Conservation (phyloP, 192 early-diverging fungal genomes). For the Coemansia sp. region DNA sequence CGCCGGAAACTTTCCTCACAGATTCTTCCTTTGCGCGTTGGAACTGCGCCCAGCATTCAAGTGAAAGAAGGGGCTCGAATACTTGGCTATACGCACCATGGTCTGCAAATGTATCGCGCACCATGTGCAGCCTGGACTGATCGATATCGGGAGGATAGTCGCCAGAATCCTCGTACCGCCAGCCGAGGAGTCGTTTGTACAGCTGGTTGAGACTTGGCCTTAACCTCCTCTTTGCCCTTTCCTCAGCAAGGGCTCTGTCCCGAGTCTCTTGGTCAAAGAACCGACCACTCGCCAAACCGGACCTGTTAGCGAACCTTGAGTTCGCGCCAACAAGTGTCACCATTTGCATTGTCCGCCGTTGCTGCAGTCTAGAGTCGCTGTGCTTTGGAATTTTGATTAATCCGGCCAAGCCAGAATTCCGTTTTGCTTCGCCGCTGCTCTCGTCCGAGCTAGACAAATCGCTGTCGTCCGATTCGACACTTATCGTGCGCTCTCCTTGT, state of each 20-base stretch:
- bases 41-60: slow-evolving; percentile 86
- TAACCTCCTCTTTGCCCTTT: slow-evolving; percentile 47
- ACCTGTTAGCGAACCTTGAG: background rate
- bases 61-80: slow-evolving; percentile 80
- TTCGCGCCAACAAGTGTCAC: slow-evolving; percentile 6
- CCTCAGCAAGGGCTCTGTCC: slow-evolving; percentile 39
- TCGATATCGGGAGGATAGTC: slow-evolving; percentile 58
- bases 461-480: background rate
- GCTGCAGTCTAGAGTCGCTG: slow-evolving; percentile 1
- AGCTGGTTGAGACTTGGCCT: slow-evolving; percentile 58
- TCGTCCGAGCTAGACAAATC: slow-evolving; percentile 25
- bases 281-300: background rate
- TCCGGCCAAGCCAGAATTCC: slow-evolving; percentile 20
- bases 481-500: background rate
- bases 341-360: slow-evolving; percentile 23
- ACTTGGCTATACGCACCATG: slow-evolving; percentile 59
- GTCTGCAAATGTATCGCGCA: slow-evolving; percentile 63
- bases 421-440: slow-evolving; percentile 8
- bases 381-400: slow-evolving; percentile 23
- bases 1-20: slow-evolving; percentile 22
- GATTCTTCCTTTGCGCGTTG: slow-evolving; percentile 68
- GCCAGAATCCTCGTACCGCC: slow-evolving; percentile 57
- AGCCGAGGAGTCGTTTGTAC: slow-evolving; percentile 62
- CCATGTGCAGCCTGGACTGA: slow-evolving; percentile 24
- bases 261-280: slow-evolving; percentile 20